Evolutionary conservation across 1,284 basidiomycete genomes (phyloP).

Genomic region (Leccinum solheimii): DNA sequence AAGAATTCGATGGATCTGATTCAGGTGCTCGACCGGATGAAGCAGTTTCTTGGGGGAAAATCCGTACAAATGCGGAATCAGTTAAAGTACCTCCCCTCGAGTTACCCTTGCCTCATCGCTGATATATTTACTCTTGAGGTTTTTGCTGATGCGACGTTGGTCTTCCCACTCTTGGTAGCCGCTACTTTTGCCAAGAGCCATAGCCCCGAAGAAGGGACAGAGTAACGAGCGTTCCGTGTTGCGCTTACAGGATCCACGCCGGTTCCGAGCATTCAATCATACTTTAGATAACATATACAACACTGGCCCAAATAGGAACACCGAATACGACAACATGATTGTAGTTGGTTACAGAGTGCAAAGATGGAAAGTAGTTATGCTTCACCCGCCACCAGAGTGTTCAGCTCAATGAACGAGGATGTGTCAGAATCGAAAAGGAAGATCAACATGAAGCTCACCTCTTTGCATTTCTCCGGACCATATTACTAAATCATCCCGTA

Average conservation of each 20-base stretch:
- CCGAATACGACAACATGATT: background rate
- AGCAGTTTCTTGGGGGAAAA: conserved; percentile 99
- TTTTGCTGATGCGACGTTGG: conserved; percentile 81
- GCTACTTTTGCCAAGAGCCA: conserved; percentile 76
- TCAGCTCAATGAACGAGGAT: conserved; percentile 22
- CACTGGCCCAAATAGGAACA: conserved; percentile 2
- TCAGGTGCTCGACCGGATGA: conserved; percentile 97
- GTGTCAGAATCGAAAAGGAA: conserved; percentile 15
- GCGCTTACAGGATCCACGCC: background rate
- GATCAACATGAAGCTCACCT: conserved; percentile 29
- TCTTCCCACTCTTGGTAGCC: conserved; percentile 89
- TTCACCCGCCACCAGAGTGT: conserved; percentile 23
- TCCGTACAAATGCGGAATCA: conserved; percentile 85
- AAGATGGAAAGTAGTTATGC: background rate
- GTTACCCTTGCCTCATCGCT: background rate
- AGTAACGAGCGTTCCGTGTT: background rate
- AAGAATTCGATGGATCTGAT: conserved; percentile 99
- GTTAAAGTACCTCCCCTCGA: conserved; percentile 69
- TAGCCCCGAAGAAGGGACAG: background rate
- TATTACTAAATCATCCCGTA: conserved; percentile 64
- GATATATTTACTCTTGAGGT: conserved; percentile 40
- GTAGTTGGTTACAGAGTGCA: conserved; percentile 3
- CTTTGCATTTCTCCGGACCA: conserved; percentile 61
- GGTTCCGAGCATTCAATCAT: background rate
- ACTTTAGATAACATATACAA: conserved; percentile 17